Conservation (phyloP, 345 rosid species). For the Firmiana major region DNA sequence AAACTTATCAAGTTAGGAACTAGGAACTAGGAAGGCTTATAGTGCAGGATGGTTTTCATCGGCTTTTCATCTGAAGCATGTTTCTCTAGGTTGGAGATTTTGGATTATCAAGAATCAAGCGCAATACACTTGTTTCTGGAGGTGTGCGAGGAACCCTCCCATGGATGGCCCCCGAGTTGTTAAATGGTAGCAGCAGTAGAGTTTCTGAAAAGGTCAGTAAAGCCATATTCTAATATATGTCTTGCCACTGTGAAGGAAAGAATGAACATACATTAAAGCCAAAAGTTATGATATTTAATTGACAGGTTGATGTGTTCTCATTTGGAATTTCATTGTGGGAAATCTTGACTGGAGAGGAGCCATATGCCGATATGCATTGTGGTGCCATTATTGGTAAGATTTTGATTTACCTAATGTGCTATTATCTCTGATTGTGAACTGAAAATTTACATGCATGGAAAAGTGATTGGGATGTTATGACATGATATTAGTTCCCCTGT, state of each 20-base stretch:
- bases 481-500: neutral
- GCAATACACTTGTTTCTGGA: slow-evolving; percentile 63
- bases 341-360: slow-evolving; percentile 69
- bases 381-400: slow-evolving; percentile 70
- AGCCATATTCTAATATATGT: neutral
- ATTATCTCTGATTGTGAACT: neutral
- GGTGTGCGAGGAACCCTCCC: slow-evolving; percentile 77
- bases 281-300: slow-evolving; percentile 8
- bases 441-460: neutral
- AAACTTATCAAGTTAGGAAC: neutral
- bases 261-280: neutral
- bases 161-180: slow-evolving; percentile 72
- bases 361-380: slow-evolving; percentile 73
- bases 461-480: neutral
- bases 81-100: slow-evolving; percentile 60
- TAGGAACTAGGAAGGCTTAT: slow-evolving; percentile 7
- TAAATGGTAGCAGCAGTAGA: slow-evolving; percentile 56
- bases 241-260: neutral
- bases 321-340: slow-evolving; percentile 78
- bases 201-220: slow-evolving; percentile 60
- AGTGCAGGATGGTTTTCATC: neutral
- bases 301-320: slow-evolving; percentile 62
- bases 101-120: slow-evolving; percentile 68
- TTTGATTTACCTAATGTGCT: neutral
- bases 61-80: neutral